phyloP scores from a whole-genome alignment of 441 rosid species.

The Syzygium malaccense region DNA sequence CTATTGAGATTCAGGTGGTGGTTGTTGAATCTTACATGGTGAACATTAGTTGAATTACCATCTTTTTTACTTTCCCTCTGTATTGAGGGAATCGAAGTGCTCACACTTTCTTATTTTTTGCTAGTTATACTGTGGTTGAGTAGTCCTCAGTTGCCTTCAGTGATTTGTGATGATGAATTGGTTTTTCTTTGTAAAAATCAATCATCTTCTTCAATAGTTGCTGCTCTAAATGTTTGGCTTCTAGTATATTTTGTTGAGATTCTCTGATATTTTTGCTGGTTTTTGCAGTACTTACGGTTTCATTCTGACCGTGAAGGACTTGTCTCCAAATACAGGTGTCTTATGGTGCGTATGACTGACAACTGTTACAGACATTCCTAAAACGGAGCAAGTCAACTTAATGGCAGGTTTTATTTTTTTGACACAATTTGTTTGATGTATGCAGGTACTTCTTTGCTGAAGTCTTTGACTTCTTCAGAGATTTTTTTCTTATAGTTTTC shows the following conservation, averaged over 20 bases:
- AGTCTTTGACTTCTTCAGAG: constrained; percentile 89
- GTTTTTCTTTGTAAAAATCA: background rate
- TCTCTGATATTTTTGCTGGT: background rate
- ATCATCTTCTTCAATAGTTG: background rate
- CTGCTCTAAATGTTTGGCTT: background rate
- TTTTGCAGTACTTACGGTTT: constrained; percentile 84
- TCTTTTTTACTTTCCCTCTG: background rate
- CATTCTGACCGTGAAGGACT: constrained; percentile 88
- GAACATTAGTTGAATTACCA: background rate
- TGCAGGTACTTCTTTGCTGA: constrained; percentile 98
- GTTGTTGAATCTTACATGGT: background rate
- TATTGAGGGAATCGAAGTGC: background rate
- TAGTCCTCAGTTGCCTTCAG: background rate
- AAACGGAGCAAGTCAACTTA: background rate
- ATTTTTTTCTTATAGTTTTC: constrained; percentile 89
- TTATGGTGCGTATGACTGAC: constrained; percentile 49
- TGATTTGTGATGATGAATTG: background rate
- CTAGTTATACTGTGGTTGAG: background rate
- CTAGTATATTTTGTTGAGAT: constrained; percentile 1
- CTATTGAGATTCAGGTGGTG: background rate
- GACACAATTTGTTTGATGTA: constrained; percentile 1
- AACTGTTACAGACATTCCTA: background rate
- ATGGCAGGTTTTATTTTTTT: background rate
- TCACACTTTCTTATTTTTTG: background rate
- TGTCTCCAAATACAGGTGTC: constrained; percentile 94